Conservation (phyloP, 116 monocot genomes). For the Posidonia oceanica region DNA sequence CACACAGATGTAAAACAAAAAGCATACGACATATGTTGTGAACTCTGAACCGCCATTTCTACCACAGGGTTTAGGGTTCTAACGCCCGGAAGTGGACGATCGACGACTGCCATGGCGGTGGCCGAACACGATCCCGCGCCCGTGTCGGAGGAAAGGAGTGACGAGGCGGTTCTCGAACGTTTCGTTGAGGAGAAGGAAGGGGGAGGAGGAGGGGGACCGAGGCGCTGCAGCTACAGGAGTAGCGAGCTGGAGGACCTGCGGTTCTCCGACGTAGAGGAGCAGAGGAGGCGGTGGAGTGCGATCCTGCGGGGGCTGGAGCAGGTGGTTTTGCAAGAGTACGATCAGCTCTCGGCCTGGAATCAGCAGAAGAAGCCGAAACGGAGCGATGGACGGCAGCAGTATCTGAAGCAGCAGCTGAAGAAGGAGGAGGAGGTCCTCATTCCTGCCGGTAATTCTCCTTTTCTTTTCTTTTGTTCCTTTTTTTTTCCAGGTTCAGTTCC, state of each 20-base stretch:
- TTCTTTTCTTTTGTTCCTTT: not conserved
- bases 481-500: not conserved
- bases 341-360: not conserved
- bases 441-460: not conserved
- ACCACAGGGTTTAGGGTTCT: not conserved
- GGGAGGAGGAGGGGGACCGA: not conserved
- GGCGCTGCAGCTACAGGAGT: not conserved
- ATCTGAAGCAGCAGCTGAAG: not conserved
- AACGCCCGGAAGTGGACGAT: no score
- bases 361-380: not conserved
- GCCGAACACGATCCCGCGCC: not conserved
- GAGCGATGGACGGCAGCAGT: not conserved
- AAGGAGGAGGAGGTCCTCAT: not conserved
- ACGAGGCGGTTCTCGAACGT: no score
- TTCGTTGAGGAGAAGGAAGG: not conserved
- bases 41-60: no score
- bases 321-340: constrained; percentile 5
- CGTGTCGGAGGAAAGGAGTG: not conserved
- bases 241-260: constrained; percentile 6
- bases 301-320: not conserved
- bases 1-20: no score
- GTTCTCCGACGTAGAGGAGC: constrained; percentile 1
- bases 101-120: no score
- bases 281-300: constrained; percentile 7
- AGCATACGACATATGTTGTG: no score